Evolutionary conservation across 108 stramenopile species (phyloP).

Genomic region (Seminavis robusta): DNA sequence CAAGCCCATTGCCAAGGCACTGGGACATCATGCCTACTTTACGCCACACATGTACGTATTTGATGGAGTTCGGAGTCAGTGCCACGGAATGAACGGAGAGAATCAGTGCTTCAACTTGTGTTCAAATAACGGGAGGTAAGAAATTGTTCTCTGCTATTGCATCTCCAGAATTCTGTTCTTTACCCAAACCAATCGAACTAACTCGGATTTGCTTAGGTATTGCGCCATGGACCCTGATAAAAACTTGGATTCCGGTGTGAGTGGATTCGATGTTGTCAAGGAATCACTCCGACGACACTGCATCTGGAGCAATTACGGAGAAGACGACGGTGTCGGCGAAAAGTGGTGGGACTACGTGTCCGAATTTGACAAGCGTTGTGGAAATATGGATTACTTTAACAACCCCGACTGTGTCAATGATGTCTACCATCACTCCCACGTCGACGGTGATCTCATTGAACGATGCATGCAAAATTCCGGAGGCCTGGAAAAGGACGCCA

Average conservation of each 20-base stretch:
- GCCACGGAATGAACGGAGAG: constrained; percentile 52
- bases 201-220: constrained; percentile 85
- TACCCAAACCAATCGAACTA: constrained; percentile 47
- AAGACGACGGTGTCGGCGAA: constrained; percentile 72
- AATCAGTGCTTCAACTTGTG: constrained; percentile 83
- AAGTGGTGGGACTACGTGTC: constrained; percentile 88
- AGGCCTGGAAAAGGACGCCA: constrained; percentile 36
- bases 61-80: constrained; percentile 76
- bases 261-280: constrained; percentile 89
- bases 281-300: constrained; percentile 88
- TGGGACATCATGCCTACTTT: constrained; percentile 80
- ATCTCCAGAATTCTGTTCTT: constrained; percentile 58
- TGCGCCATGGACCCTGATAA: constrained; percentile 91
- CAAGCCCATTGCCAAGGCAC: constrained; percentile 52
- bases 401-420: constrained; percentile 57
- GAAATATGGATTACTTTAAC: constrained; percentile 35
- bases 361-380: constrained; percentile 69
- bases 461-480: constrained; percentile 40
- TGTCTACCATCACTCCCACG: constrained; percentile 53
- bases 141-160: constrained; percentile 52
- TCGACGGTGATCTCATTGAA: constrained; percentile 42
- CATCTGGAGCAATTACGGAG: constrained; percentile 86
- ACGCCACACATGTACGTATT: constrained; percentile 90
- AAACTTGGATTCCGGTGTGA: constrained; percentile 78
- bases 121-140: constrained; percentile 88